Evolutionary conservation across 345 rosid species (phyloP).

Genomic region (Brassica incana): DNA sequence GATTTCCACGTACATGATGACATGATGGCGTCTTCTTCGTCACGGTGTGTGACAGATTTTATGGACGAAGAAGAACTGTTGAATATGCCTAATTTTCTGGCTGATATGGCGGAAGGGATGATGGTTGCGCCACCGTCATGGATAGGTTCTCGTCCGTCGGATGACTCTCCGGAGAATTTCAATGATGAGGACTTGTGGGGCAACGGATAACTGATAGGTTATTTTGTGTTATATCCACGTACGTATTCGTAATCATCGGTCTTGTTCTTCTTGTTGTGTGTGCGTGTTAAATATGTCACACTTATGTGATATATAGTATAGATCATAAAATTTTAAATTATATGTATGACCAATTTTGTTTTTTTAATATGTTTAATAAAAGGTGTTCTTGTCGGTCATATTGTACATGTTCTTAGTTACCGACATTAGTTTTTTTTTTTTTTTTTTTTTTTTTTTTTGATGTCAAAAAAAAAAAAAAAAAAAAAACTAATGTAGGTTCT

Average conservation of each 20-base stretch:
- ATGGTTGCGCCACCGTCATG: slow-evolving; percentile 80
- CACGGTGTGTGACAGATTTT: slow-evolving; percentile 42
- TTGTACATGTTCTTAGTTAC: background rate
- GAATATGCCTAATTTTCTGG: slow-evolving; percentile 78
- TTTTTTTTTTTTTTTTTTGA: too few relatives aligned
- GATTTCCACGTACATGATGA: background rate
- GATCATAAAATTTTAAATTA: background rate
- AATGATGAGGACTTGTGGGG: slow-evolving; percentile 79
- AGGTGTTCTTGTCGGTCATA: background rate
- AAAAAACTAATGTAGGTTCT: background rate
- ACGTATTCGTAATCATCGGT: background rate
- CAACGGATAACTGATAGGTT: slow-evolving; percentile 29
- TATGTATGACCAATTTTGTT: background rate
- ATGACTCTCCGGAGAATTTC: slow-evolving; percentile 62
- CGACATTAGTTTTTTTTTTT: background rate
- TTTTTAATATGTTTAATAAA: background rate
- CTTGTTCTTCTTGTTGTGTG: background rate
- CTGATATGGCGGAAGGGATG: slow-evolving; percentile 95
- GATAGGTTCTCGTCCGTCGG: slow-evolving; percentile 47
- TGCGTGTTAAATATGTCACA: background rate
- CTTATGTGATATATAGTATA: background rate
- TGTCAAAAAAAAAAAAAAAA: too few relatives aligned
- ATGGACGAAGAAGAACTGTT: slow-evolving; percentile 78
- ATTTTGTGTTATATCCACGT: slow-evolving; percentile 9
- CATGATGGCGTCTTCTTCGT: slow-evolving; percentile 11